These are phyloP conservation scores for Lichtheimia ramosa DNA, from an alignment of 371 early-diverging fungal species.

Conservation along the genomic window DNA sequence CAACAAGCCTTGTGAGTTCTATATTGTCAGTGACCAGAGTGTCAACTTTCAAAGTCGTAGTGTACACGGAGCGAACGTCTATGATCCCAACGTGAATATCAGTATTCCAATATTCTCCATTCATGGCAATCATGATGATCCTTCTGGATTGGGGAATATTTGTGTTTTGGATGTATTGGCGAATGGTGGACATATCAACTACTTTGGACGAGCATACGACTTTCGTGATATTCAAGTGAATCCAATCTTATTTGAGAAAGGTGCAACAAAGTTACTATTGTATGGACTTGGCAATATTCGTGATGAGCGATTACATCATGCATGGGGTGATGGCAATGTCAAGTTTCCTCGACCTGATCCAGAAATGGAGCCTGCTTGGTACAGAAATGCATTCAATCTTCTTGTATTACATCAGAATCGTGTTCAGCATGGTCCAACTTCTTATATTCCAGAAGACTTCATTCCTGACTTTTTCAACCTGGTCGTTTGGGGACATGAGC, in stretches of 20 bases:
- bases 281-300: constrained; percentile 97
- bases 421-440: constrained; percentile 78
- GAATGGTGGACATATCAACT: constrained; percentile 88
- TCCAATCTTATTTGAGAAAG: constrained; percentile 88
- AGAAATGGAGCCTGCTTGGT: constrained; percentile 63
- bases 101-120: constrained; percentile 94
- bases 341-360: constrained; percentile 70
- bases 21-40: constrained; percentile 75
- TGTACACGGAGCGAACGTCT: constrained; percentile 71
- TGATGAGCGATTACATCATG: constrained; percentile 90
- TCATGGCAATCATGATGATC: constrained; percentile 99
- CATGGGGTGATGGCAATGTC: constrained; percentile 80
- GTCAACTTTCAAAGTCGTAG: constrained; percentile 72
- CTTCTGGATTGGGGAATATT: constrained; percentile 82
- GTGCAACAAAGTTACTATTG: constrained; percentile 76
- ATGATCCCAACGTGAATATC: constrained; percentile 89
- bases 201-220: constrained; percentile 86
- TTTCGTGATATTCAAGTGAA: constrained; percentile 77
- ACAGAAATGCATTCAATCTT: constrained; percentile 60
- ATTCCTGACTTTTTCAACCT: constrained; percentile 86
- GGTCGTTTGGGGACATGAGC: constrained; percentile 99
- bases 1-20: constrained; percentile 68
- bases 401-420: constrained; percentile 93
- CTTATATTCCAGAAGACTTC: constrained; percentile 90
- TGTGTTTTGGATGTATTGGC: constrained; percentile 89